Evolutionary conservation across 2,329 filamentous ascomycete genomes (phyloP).

Genomic region (Purpureocillium lavendulum): DNA sequence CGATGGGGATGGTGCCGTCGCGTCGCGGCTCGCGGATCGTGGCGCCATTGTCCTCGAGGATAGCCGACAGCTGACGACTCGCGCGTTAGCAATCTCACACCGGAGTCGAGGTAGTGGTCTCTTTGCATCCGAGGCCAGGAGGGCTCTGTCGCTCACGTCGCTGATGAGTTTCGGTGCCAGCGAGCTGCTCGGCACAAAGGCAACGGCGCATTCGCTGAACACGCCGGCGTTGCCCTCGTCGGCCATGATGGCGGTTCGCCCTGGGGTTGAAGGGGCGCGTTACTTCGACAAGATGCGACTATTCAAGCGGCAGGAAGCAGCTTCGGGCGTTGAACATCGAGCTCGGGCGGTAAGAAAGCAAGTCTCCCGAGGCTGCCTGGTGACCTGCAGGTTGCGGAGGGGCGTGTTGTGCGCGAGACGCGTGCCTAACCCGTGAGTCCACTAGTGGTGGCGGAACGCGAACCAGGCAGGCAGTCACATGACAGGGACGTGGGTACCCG

Average conservation of each 20-base stretch:
- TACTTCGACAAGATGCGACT: too few species aligned
- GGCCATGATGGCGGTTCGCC: slow-evolving; percentile 16
- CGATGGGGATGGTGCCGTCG: slow-evolving; percentile 39
- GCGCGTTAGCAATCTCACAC: slow-evolving; percentile 5
- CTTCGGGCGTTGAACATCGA: too few species aligned
- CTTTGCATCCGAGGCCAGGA: neutral
- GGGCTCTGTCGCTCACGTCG: slow-evolving; percentile 22
- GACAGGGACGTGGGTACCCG: slow-evolving; percentile 7
- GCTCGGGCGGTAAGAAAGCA: too few species aligned
- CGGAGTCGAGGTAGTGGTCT: too few species aligned
- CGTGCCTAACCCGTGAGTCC: slow-evolving; percentile 6
- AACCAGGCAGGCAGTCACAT: slow-evolving; percentile 27
- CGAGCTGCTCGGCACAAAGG: slow-evolving; percentile 34
- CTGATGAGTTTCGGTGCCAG: slow-evolving; percentile 31
- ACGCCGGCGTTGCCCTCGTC: slow-evolving; percentile 20
- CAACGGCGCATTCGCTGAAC: slow-evolving; percentile 34
- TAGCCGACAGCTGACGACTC: slow-evolving; percentile 28
- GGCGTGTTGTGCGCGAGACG: slow-evolving; percentile 2
- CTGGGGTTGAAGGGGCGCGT: too few species aligned
- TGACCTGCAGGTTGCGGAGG: too few species aligned
- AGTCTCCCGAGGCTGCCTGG: too few species aligned
- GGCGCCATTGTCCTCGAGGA: slow-evolving; percentile 41
- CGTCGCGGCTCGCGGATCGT: slow-evolving; percentile 36
- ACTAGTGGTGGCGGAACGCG: slow-evolving; percentile 17
- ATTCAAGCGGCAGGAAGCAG: too few species aligned